Base-by-base conservation (phyloP, 1,284 basidiomycete species). In the Ustilago cynodontis region DNA sequence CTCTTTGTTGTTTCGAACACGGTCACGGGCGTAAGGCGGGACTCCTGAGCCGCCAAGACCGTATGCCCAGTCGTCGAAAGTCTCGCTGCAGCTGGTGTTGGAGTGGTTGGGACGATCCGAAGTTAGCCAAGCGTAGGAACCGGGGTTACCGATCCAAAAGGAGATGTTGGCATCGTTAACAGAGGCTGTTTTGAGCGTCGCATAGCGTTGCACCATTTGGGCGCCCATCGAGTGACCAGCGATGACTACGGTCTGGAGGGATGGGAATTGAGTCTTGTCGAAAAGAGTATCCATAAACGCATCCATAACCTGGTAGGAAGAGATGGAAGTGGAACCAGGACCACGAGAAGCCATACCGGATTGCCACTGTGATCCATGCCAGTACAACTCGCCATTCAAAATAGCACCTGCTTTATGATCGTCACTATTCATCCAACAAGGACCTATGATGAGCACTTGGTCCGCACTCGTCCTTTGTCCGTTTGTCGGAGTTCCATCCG, bases 171-270 rank as follows among this genome's bases (percentile, higher is more conserved):
- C 43, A 41, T 84, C 81, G 69, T 84, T 82, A 16, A 57, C 18
- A 22, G 71, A 72, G 39, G 66, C 39, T 24, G 78, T 62, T 55
- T 81, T 80, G 37, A 79, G 29, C 16, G 79, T 33, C 0, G 81
- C 61, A 50, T 84, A 84, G 24, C 81, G 72, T 43, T 78, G 75
- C 20, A 69, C 76, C 61, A 75, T 77, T 62, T 84, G 82, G 1
- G 81, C 82, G 20, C 81, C 82, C 78, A 84, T 79, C 49, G 80
- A 82, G 67, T 84, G 82, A 33, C 82, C 82, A 7, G 74, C 78
- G 16, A 84, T 20, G 33, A 77, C 71, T 45, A 81, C 81, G 6
- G 52, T 56, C n/a, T 81, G 65, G 31, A 84, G 68, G 14, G 59
- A 57, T 7, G 80, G 78, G 65, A 79, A 84, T 31, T 77, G 67